Evolutionary conservation across 352 stramenopile species (phyloP).

Genomic region (Blastocystis sp.): DNA sequence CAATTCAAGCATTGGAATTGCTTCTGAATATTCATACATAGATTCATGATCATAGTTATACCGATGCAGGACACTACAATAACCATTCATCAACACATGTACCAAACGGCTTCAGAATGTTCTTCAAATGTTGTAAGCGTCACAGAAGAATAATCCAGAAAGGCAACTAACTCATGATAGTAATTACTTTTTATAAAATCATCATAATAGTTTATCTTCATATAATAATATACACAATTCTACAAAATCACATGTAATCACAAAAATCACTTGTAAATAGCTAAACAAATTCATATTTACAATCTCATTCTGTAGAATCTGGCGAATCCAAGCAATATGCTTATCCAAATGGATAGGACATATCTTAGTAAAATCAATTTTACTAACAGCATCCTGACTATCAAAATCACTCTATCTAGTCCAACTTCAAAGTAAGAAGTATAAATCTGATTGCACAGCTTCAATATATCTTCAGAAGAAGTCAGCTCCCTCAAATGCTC

Average conservation of each 20-base stretch:
- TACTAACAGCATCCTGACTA: background rate
- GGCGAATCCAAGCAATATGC: conserved; percentile 21
- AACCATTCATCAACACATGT: background rate
- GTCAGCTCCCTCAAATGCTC: background rate
- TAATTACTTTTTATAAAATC: conserved; percentile 15
- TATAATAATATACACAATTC: conserved; percentile 28
- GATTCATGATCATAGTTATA: background rate
- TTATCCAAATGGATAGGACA: conserved; percentile 7
- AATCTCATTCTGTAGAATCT: background rate
- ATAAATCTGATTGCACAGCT: background rate
- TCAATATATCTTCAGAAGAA: background rate
- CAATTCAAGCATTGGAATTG: conserved; percentile 18
- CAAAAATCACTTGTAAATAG: conserved; percentile 20
- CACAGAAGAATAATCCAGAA: background rate
- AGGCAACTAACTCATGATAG: background rate
- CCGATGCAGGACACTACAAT: background rate
- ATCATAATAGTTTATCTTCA: background rate
- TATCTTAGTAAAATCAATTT: conserved; percentile 17
- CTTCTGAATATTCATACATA: background rate
- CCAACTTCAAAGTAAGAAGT: conserved; percentile 10
- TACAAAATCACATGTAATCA: background rate
- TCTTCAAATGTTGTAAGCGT: background rate
- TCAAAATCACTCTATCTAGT: background rate
- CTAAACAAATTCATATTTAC: conserved; percentile 43
- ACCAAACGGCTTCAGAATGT: background rate